Base-by-base conservation (phyloP, 257 asterid species). In the Eucommia ulmoides region DNA sequence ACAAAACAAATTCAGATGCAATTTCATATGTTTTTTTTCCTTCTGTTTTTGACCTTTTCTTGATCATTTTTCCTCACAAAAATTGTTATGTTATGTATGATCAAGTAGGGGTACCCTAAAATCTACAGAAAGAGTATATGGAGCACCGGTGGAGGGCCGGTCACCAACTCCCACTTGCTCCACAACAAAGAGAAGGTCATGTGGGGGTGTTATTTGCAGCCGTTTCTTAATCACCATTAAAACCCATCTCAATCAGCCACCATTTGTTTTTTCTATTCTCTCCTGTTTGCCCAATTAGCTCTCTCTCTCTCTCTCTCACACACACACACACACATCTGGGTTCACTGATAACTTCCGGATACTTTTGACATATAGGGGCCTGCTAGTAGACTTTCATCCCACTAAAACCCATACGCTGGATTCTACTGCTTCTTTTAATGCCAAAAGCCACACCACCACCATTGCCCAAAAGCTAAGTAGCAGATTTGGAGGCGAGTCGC, bases 161-260 rank as follows among this genome's bases (percentile, higher is more conserved):
- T 74, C 76, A 82, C 79, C 94, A 68, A 78, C 88, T 80, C 84
- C 88, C 80, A 77, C 85, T 66, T 24, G 70, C 74, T 54, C 58
- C 51, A 50, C 69, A 74, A 62, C 79, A 69, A 68, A 54, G 41
- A 44, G 52, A 52, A 57, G 60, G 62, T n/a, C 60, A 64, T 72
- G 42, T 76, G 67, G 71, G 48, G 33, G 63, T 73, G 59, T 65
- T 58, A 49, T 66, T 66, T 42, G n/a, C 19, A 2, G 1, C 2
- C 3, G 19, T 16, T 6, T 42, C 20, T 42, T 53, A 33, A 21
- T 25, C n/a, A 42, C 22, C 9, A 42, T 19, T 33, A 22, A 25
- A 61, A 18, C 45, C 53, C 10, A n/a, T n/a, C n/a, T n/a, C n/a
- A 49, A 19, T 15, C 4, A 54, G 33, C 59, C 66, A 35, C 58